Evolutionary conservation across 2,329 filamentous ascomycete species (phyloP).

Genomic region (Ceratocystis lukuohia): DNA sequence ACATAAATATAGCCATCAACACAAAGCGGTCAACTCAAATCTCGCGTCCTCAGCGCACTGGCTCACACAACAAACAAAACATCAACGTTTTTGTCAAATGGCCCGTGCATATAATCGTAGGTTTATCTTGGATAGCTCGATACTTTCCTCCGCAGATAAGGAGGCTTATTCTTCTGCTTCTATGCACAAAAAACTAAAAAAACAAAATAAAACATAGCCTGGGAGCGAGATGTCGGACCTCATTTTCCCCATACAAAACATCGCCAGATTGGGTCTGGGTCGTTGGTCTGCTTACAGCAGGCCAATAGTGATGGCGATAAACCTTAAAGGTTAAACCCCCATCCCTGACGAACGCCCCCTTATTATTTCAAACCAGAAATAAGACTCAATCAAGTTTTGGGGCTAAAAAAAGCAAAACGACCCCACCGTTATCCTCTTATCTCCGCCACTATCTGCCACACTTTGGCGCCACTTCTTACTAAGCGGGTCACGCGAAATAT

Average conservation of each 20-base stretch:
- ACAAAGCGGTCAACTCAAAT: too few species aligned
- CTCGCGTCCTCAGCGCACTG: too few species aligned
- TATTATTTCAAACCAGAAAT: not conserved
- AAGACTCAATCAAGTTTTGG: not conserved
- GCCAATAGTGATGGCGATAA: not conserved
- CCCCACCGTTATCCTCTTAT: not conserved
- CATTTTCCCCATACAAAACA: not conserved
- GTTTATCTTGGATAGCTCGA: too few species aligned
- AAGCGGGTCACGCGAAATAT: slow-evolving; percentile 1
- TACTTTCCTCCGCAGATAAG: too few species aligned
- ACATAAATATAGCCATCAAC: too few species aligned
- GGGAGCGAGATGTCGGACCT: too few species aligned
- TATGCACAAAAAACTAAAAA: too few species aligned
- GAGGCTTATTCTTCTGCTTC: too few species aligned
- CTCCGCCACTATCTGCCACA: not conserved
- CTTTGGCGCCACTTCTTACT: not conserved
- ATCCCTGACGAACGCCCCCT: not conserved
- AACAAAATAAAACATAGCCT: too few species aligned
- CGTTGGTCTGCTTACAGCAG: not conserved
- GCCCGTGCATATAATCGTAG: not conserved
- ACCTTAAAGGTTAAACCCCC: not conserved
- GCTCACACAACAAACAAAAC: too few species aligned
- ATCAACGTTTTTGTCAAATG: not conserved
- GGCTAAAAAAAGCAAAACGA: not conserved
- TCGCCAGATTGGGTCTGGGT: not conserved